Evolutionary conservation across 1,139 yeast genomes (phyloP), one percentile per base, ranked within the genome.

Genomic region (Kodamaea plutei): DNA sequence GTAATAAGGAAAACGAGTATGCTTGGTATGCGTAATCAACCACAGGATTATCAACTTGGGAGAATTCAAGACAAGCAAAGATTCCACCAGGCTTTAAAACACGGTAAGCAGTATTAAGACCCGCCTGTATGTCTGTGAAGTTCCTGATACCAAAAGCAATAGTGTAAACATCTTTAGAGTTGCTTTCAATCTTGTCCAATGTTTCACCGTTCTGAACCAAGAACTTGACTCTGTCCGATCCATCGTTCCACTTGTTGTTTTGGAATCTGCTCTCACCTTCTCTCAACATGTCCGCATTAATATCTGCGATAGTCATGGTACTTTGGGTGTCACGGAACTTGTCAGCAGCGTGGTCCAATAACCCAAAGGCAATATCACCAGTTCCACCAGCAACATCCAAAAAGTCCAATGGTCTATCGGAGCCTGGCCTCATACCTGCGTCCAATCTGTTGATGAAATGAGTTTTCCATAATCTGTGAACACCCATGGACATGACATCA

Each of bases 361-460:
- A 72, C 5, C 98, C 93, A 61, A 88, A 88, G 1, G 98, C 98
- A 59, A 91, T 89, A 54, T 91, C 99, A 28, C 98, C 99, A 10
- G 97, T 88, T 19, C 99, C 99, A 36, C 98, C 99, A 22, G 98
- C 99, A 34, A 93, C 97, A 59, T 91, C 99, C 41, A 91, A 69
- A 50, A 91, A 89, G 40, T 80, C 77, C 51, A 91, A 67, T 2
- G 96, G 96, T 44, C 78, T 73, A 25, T 52, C 53, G 7, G 88
- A 78, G 26, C 91, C 94, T 4, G 95, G 89, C 51, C 97, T 76
- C 69, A 79, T 79, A 25, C 99, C 99, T 24, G 96, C 95, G 52
- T 91, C 96, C 39, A 91, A 66, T 45, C 88, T 76, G 46, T 78
- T 72, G 47, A 91, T 89, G 52, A 91, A 83, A 53, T 89, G 95